A percentile compares a stretch with the other conserved stretches of the same genome.
These are phyloP conservation scores for Xylaria acuta DNA, from an alignment of 495 filamentous ascomycete species.

Conservation along the genomic window DNA sequence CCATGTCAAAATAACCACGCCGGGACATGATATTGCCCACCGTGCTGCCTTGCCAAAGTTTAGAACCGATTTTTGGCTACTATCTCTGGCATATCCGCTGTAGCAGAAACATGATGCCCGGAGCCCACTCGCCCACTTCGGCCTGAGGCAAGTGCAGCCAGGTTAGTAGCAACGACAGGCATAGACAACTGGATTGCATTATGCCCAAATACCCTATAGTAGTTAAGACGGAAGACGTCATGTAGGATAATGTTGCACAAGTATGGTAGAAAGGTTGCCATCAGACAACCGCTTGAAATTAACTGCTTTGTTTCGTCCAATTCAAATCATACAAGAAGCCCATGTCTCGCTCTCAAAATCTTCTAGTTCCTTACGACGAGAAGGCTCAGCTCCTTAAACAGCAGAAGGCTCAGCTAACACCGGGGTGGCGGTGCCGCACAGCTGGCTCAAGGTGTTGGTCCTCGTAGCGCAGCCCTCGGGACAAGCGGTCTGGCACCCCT, in stretches of 20 bases:
- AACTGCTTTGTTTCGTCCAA: background rate
- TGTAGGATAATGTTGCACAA: background rate
- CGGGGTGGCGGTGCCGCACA: slow-evolving; percentile 30
- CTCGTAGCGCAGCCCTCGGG: slow-evolving; percentile 45
- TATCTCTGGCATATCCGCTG: too few relatives aligned
- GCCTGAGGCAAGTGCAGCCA: too few relatives aligned
- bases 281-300: background rate
- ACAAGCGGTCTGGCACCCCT: slow-evolving; percentile 49
- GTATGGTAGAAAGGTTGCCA: background rate
- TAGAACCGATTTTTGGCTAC: too few relatives aligned
- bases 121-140: too few relatives aligned
- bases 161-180: too few relatives aligned
- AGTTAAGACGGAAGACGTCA: too few relatives aligned
- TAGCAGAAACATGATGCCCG: too few relatives aligned
- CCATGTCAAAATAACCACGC: too few relatives aligned
- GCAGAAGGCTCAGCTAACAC: background rate
- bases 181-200: background rate
- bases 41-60: too few relatives aligned
- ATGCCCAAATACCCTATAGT: background rate
- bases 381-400: background rate
- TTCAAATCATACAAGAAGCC: background rate
- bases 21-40: too few relatives aligned
- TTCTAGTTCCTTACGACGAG: background rate
- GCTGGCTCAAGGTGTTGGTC: slow-evolving; percentile 39
- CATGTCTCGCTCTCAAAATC: background rate